phyloP scores from a whole-genome alignment of 306 rosid genomes.

The Malus orientalis region DNA sequence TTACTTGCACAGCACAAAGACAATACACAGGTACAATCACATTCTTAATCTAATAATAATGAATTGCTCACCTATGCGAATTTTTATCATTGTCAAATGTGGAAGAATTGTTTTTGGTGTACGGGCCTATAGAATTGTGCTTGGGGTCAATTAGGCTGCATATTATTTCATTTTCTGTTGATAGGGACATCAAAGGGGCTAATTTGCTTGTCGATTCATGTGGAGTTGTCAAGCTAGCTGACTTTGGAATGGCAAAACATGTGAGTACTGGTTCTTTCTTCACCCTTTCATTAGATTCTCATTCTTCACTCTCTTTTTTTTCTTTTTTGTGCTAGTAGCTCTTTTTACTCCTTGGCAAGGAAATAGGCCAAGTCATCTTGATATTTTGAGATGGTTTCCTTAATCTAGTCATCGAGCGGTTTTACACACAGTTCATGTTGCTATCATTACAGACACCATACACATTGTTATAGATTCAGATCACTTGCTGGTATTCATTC shows the following conservation, averaged over 20 bases:
- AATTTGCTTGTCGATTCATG: slow-evolving; percentile 90
- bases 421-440: not conserved
- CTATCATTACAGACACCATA: not conserved
- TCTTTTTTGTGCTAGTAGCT: not conserved
- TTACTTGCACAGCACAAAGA: slow-evolving; percentile 82
- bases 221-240: slow-evolving; percentile 95
- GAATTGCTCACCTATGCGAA: not conserved
- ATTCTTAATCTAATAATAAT: not conserved
- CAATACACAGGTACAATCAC: slow-evolving; percentile 67
- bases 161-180: not conserved
- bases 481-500: not conserved
- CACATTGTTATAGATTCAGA: not conserved
- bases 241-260: slow-evolving; percentile 98
- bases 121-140: not conserved
- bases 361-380: not conserved
- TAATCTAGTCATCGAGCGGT: not conserved
- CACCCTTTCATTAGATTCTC: slow-evolving; percentile 3
- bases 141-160: not conserved
- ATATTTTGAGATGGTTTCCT: not conserved
- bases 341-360: not conserved
- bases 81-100: not conserved
- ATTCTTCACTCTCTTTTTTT: not conserved
- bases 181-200: slow-evolving; percentile 94
- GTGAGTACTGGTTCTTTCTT: slow-evolving; percentile 40
- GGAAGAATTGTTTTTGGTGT: not conserved